Conservation (phyloP, 768 basidiomycete species). For the Gymnopilus junonius region DNA sequence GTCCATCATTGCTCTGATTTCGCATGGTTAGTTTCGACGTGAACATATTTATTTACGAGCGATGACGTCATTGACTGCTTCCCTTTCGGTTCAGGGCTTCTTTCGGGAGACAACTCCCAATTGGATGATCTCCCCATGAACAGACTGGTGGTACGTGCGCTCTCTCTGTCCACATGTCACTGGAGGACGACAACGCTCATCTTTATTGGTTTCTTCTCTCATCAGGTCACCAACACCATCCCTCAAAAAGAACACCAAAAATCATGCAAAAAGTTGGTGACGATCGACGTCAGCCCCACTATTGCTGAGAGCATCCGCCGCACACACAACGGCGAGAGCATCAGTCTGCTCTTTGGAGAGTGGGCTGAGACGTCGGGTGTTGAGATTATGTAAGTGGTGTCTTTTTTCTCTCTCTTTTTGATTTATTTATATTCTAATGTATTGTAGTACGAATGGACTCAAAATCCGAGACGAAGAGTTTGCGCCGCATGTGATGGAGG, state of each 20-base stretch:
- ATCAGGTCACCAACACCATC: constrained; percentile 95
- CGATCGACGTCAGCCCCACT: constrained; percentile 89
- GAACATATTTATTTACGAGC: neutral
- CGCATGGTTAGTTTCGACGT: constrained; percentile 72
- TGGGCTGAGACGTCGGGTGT: constrained; percentile 63
- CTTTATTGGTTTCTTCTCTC: too few relatives aligned
- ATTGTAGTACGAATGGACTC: neutral
- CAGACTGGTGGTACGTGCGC: constrained; percentile 75
- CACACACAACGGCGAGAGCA: constrained; percentile 93
- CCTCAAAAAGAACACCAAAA: constrained; percentile 76
- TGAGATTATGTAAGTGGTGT: constrained; percentile 36
- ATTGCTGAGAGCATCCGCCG: constrained; percentile 96
- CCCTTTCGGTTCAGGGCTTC: constrained; percentile 65
- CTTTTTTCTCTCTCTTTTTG: neutral
- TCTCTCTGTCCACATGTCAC: too few relatives aligned
- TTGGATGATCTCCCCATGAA: constrained; percentile 78
- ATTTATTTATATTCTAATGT: neutral
- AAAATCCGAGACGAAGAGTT: neutral
- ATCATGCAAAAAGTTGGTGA: constrained; percentile 75
- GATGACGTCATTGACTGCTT: constrained; percentile 2
- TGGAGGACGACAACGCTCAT: too few relatives aligned
- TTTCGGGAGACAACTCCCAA: constrained; percentile 71
- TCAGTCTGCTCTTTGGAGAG: constrained; percentile 85
- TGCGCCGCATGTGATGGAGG: neutral
- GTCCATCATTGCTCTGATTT: constrained; percentile 85